Evolutionary conservation across 805 yeast species (phyloP).

Genomic region (Wickerhamiella dianesei): DNA sequence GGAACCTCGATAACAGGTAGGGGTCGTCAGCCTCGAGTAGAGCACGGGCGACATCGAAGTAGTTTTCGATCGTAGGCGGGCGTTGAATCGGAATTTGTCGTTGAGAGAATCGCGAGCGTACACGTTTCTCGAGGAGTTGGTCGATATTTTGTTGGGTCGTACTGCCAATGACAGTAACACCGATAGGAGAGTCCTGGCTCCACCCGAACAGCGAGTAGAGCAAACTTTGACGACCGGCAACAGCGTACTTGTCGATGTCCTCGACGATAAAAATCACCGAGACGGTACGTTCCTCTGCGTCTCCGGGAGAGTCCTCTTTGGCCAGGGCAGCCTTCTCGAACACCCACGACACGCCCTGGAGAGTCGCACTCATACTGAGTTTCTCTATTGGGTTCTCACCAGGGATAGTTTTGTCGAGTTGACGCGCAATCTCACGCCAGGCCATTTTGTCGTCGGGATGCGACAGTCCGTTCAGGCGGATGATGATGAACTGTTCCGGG

Average conservation of each 20-base stretch:
- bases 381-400: constrained; percentile 21
- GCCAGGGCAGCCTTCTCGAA: constrained; percentile 17
- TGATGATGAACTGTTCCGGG: constrained; percentile 38
- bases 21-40: constrained; percentile 26
- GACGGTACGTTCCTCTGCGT: constrained; percentile 18
- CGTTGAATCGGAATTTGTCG: constrained; percentile 50
- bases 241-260: constrained; percentile 69
- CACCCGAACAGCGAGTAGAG: constrained; percentile 80
- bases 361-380: constrained; percentile 21
- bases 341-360: constrained; percentile 19
- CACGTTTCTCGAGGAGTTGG: constrained; percentile 81
- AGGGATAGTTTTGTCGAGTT: constrained; percentile 40
- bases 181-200: constrained; percentile 55
- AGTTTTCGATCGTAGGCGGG: constrained; percentile 35
- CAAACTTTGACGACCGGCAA: constrained; percentile 62
- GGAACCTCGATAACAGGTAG: constrained; percentile 11
- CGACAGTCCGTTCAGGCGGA: constrained; percentile 53
- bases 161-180: constrained; percentile 70
- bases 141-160: constrained; percentile 62
- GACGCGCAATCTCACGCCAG: constrained; percentile 72
- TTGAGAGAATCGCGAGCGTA: constrained; percentile 78
- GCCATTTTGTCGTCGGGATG: constrained; percentile 71
- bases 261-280: constrained; percentile 71
- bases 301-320: constrained; percentile 4
- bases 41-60: constrained; percentile 35